These are phyloP conservation scores for Diaporthe longicolla DNA, from an alignment of 2,329 filamentous ascomycete genomes.

Conservation along the genomic window DNA sequence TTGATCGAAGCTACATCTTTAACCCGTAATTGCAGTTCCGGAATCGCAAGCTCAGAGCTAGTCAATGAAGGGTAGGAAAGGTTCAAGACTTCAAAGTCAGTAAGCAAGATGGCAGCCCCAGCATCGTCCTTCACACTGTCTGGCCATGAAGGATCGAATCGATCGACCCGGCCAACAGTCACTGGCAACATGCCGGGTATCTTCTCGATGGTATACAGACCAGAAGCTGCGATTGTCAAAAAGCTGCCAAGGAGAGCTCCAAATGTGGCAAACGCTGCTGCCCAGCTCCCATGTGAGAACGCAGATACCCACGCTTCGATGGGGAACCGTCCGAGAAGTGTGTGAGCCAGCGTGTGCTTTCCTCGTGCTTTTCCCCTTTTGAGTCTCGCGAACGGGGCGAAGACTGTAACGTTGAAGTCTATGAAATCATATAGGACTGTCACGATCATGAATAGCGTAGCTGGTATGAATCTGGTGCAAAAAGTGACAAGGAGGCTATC, in stretches of 20 bases:
- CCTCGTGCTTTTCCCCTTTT: background rate
- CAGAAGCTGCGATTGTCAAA: background rate
- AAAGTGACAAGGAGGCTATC: background rate
- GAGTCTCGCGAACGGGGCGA: background rate
- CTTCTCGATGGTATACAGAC: background rate
- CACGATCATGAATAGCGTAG: background rate
- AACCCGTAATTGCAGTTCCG: background rate
- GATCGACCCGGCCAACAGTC: background rate
- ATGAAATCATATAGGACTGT: background rate
- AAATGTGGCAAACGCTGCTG: background rate
- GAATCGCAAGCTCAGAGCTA: background rate
- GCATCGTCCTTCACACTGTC: background rate
- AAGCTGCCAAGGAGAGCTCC: conserved; percentile 5
- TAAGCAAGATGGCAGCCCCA: background rate
- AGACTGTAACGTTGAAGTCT: background rate
- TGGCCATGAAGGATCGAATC: background rate
- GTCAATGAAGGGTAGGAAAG: background rate
- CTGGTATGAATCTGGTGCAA: background rate
- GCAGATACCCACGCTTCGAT: background rate
- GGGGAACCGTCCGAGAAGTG: background rate
- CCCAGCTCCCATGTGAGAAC: background rate
- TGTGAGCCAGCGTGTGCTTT: background rate
- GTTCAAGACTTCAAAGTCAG: background rate
- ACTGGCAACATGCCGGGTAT: background rate
- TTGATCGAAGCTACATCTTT: background rate